A percentile compares a stretch with the other conserved stretches of the same genome.
These are phyloP conservation scores for Yarrowia sp. DNA, from an alignment of 805 yeast species.

Conservation along the genomic window DNA sequence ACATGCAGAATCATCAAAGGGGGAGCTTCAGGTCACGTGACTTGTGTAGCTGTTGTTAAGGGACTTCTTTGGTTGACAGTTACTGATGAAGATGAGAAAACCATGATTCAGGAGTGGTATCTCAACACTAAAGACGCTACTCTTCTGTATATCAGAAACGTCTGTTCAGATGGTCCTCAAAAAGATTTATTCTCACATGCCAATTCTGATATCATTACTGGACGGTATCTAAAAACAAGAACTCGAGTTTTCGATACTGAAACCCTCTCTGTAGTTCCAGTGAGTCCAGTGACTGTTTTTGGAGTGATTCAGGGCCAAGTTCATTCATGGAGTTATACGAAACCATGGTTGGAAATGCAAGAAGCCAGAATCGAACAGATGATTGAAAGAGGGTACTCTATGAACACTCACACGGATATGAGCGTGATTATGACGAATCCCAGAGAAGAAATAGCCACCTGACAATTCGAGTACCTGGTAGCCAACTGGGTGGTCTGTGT, in stretches of 20 bases:
- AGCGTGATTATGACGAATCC: not conserved
- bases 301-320: not conserved
- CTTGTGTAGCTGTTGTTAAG: slow-evolving; percentile 6
- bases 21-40: not conserved
- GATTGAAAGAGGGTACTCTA: not conserved
- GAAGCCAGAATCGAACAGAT: not conserved
- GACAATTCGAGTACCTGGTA: slow-evolving; percentile 4
- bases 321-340: not conserved
- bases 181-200: slow-evolving; percentile 1
- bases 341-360: not conserved
- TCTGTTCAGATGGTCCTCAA: not conserved
- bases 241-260: not conserved
- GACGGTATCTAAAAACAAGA: not conserved
- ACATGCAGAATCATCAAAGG: slow-evolving; percentile 13
- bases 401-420: not conserved
- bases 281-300: not conserved
- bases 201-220: not conserved
- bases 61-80: slow-evolving; percentile 12
- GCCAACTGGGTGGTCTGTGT: not conserved
- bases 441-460: slow-evolving; percentile 2
- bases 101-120: slow-evolving; percentile 11
- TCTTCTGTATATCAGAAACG: not conserved
- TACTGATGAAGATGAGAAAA: not conserved
- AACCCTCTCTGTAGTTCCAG: not conserved
- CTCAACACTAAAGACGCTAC: not conserved